Evolutionary conservation across 345 rosid genomes (phyloP).

Genomic region (Populus euphratica): DNA sequence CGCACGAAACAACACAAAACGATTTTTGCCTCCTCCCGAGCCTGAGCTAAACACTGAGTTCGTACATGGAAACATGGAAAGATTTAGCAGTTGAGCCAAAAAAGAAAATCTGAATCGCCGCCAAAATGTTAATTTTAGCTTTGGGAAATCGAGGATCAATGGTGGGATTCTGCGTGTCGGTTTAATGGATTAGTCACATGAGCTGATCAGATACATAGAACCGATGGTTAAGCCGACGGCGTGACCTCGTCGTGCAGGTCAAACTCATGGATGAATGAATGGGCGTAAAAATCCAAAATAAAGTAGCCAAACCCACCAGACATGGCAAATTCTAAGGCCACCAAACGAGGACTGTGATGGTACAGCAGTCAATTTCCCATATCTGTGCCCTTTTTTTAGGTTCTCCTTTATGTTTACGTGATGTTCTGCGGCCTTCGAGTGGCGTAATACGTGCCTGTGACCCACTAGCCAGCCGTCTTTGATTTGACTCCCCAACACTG

Average conservation of each 20-base stretch:
- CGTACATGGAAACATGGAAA: background rate
- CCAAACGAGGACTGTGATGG: background rate
- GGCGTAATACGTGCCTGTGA: background rate
- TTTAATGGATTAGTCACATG: slow-evolving; percentile 1
- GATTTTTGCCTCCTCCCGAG: background rate
- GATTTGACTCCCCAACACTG: slow-evolving; percentile 10
- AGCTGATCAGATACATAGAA: slow-evolving; percentile 1
- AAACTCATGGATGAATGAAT: background rate
- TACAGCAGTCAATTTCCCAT: background rate
- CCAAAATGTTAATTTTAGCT: background rate
- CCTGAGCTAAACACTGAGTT: background rate
- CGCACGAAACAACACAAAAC: background rate
- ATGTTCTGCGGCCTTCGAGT: background rate
- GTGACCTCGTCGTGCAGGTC: background rate
- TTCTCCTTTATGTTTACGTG: background rate
- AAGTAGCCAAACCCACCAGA: background rate
- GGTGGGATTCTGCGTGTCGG: slow-evolving; percentile 4
- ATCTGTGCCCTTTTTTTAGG: background rate
- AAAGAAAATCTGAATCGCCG: slow-evolving; percentile 11
- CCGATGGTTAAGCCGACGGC: slow-evolving; percentile 16
- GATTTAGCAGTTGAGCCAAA: too few relatives aligned
- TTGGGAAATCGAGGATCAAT: background rate
- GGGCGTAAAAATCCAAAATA: background rate
- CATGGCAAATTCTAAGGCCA: background rate
- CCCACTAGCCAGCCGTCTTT: slow-evolving; percentile 13